Evolutionary conservation across 257 asterid genomes (phyloP).

Genomic region (Solanum lignicaule): DNA sequence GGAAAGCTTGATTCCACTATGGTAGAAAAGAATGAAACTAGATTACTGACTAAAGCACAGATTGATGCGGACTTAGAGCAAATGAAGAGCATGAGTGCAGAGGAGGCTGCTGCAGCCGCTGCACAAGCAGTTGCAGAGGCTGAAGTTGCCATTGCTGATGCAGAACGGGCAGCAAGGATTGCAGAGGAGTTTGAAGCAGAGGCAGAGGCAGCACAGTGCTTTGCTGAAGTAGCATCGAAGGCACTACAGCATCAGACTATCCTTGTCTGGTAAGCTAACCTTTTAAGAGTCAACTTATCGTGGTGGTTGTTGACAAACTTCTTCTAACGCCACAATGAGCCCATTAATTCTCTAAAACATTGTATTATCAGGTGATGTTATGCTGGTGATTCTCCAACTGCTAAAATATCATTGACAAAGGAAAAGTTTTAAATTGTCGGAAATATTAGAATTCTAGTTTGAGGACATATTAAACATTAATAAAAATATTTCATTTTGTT

Average conservation of each 20-base stretch:
- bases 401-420: background rate
- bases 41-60: slow-evolving; percentile 28
- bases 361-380: background rate
- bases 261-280: slow-evolving; percentile 46
- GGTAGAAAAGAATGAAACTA: slow-evolving; percentile 21
- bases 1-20: slow-evolving; percentile 13
- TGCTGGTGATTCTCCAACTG: background rate
- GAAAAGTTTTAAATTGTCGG: background rate
- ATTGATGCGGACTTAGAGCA: slow-evolving; percentile 2
- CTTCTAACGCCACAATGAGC: background rate
- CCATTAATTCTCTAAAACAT: background rate
- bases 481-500: background rate
- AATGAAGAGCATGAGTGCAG: slow-evolving; percentile 8
- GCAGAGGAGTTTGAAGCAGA: slow-evolving; percentile 2
- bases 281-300: background rate
- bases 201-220: slow-evolving; percentile 48
- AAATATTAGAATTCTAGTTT: background rate
- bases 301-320: background rate
- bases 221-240: slow-evolving; percentile 67
- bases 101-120: slow-evolving; percentile 13
- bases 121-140: slow-evolving; percentile 2
- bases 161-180: slow-evolving; percentile 1
- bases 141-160: background rate
- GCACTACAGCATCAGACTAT: slow-evolving; percentile 46
- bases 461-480: too few species aligned